Evolutionary conservation across 176 grass and related monocot genomes (phyloP).

Genomic region (Cenchrus purpureus): DNA sequence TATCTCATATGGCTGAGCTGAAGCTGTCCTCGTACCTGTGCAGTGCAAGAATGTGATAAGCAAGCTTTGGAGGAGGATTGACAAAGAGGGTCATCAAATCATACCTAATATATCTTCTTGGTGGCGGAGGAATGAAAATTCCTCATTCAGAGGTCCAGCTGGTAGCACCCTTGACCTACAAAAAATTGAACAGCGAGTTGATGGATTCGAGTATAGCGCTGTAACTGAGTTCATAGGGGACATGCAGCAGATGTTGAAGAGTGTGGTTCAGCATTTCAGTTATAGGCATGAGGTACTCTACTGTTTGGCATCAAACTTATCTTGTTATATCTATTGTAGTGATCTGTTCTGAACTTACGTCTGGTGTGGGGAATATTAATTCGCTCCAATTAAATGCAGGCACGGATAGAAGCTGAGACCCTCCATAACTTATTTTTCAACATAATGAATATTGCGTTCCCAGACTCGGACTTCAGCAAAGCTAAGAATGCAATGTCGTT

Average conservation of each 20-base stretch:
- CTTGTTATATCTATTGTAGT: not conserved
- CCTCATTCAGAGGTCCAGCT: conserved; percentile 57
- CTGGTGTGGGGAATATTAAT: conserved; percentile 3
- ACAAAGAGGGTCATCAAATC: conserved; percentile 88
- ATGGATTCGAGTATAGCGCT: conserved; percentile 70
- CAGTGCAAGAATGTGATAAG: conserved; percentile 99
- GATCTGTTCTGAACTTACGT: not conserved
- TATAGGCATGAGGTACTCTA: conserved; percentile 66
- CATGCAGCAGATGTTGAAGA: conserved; percentile 91
- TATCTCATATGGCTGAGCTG: conserved; percentile 18
- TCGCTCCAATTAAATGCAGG: conserved; percentile 50
- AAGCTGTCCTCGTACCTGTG: conserved; percentile 22
- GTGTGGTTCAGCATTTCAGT: conserved; percentile 79
- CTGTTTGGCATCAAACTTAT: not conserved
- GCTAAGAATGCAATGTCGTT: conserved; percentile 62
- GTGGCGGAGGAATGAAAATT: conserved; percentile 90
- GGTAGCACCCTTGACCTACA: conserved; percentile 73
- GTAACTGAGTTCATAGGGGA: conserved; percentile 87
- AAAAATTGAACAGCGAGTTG: conserved; percentile 86
- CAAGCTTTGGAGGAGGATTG: conserved; percentile 94
- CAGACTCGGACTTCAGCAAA: conserved; percentile 88
- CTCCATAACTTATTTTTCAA: conserved; percentile 90
- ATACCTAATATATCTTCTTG: conserved; percentile 87
- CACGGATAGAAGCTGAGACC: conserved; percentile 74
- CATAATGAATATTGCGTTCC: conserved; percentile 98